phyloP scores from a whole-genome alignment of 345 rosid species.

The Microcos paniculata region DNA sequence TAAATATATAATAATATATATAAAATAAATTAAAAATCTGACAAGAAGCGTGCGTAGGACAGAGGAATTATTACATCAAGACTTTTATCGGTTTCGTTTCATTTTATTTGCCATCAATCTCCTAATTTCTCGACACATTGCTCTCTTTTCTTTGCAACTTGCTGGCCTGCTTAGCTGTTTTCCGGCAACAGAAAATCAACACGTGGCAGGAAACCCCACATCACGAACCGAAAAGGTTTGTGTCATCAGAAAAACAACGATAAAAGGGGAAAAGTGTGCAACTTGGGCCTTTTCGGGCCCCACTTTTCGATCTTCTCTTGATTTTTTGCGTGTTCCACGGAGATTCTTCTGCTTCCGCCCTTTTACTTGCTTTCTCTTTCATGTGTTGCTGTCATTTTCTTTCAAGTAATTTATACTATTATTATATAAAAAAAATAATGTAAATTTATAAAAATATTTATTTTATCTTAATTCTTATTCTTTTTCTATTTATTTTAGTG shows the following conservation, averaged over 20 bases:
- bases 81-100: too few species aligned
- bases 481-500: too few species aligned
- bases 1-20: too few species aligned
- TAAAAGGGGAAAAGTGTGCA: constrained; percentile 7
- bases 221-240: background rate
- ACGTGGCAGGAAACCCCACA: constrained; percentile 25
- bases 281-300: constrained; percentile 25
- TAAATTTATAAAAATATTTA: too few species aligned
- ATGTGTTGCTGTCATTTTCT: background rate
- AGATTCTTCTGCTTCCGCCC: constrained; percentile 11
- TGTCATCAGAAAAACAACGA: background rate
- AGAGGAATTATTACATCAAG: too few species aligned
- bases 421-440: too few species aligned
- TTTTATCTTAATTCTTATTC: too few species aligned
- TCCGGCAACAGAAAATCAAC: background rate
- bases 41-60: too few species aligned
- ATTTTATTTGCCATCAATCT: too few species aligned
- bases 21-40: too few species aligned
- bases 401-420: background rate
- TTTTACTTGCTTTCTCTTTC: background rate
- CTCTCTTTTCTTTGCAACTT: constrained; percentile 9
- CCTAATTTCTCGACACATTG: constrained; percentile 18
- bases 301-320: constrained; percentile 20
- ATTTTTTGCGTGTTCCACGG: constrained; percentile 24
- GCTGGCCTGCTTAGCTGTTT: constrained; percentile 25